A percentile compares a stretch with the other conserved stretches of the same genome.
phyloP scores from a whole-genome alignment of 1,139 yeast species.

The Suhomyces bolitotheri region DNA sequence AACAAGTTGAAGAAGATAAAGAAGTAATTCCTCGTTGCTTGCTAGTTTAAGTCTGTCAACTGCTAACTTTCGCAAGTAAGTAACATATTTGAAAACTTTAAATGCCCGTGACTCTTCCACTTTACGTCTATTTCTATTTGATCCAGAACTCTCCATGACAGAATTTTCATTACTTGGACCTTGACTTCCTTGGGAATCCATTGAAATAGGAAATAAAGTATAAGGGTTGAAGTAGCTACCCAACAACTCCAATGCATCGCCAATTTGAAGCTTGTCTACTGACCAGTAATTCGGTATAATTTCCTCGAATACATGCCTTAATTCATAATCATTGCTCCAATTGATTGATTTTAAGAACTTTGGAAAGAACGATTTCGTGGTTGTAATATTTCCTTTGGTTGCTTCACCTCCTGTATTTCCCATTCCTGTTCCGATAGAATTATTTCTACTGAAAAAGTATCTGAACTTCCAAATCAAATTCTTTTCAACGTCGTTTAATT shows the following conservation, averaged over 20 bases:
- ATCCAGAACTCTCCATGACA: slow-evolving; percentile 1
- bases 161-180: neutral
- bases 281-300: slow-evolving; percentile 48
- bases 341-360: slow-evolving; percentile 85
- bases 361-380: slow-evolving; percentile 63
- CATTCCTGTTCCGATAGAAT: slow-evolving; percentile 20
- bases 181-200: slow-evolving; percentile 2
- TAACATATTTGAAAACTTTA: slow-evolving; percentile 36
- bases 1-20: slow-evolving; percentile 85
- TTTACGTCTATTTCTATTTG: slow-evolving; percentile 12
- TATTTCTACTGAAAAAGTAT: slow-evolving; percentile 74
- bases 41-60: slow-evolving; percentile 81
- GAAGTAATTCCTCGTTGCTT: slow-evolving; percentile 72
- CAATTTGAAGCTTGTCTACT: slow-evolving; percentile 77
- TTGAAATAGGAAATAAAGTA: slow-evolving; percentile 21
- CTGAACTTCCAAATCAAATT: slow-evolving; percentile 90
- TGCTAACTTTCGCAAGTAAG: slow-evolving; percentile 72
- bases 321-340: slow-evolving; percentile 83
- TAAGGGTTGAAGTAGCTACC: slow-evolving; percentile 65
- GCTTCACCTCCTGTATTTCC: slow-evolving; percentile 6
- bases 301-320: slow-evolving; percentile 70
- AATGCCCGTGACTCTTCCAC: slow-evolving; percentile 35
- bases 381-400: slow-evolving; percentile 12
- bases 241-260: slow-evolving; percentile 86
- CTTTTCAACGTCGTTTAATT: slow-evolving; percentile 78